Percentiles rank a stretch among this genome's conserved stretches.
phyloP scores from a whole-genome alignment of 148 eudicot species.

The Arctostaphylos glauca region DNA sequence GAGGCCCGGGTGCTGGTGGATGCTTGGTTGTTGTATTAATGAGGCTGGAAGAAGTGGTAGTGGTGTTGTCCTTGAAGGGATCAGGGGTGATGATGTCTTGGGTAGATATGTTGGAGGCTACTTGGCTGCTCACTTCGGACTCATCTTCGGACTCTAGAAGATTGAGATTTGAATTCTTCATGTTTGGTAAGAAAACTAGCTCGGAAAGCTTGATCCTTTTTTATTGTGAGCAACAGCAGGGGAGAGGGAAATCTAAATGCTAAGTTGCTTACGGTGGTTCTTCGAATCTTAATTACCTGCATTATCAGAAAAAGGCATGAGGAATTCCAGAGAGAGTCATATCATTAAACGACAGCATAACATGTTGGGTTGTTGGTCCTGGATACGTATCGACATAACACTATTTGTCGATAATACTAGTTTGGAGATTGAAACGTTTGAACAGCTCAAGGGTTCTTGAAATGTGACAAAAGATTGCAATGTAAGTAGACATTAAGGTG shows the following conservation, averaged over 20 bases:
- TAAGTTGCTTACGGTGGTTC: neutral
- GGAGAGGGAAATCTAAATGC: neutral
- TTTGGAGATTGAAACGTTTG: neutral
- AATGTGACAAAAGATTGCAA: neutral
- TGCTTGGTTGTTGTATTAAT: slow-evolving; percentile 1
- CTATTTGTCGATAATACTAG: neutral
- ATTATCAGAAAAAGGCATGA: neutral
- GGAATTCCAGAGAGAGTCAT: neutral
- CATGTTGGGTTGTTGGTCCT: neutral
- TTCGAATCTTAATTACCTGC: slow-evolving; percentile 11
- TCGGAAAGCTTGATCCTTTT: neutral
- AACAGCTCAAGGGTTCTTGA: neutral
- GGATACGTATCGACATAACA: neutral
- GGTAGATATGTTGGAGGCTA: slow-evolving; percentile 31
- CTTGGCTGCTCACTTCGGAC: slow-evolving; percentile 41
- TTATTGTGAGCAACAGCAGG: neutral
- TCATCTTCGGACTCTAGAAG: slow-evolving; percentile 42
- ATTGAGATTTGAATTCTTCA: slow-evolving; percentile 32
- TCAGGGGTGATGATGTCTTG: slow-evolving; percentile 25
- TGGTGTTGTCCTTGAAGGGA: slow-evolving; percentile 20
- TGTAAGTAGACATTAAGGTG: neutral
- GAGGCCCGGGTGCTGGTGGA: slow-evolving; percentile 13
- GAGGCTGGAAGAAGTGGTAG: slow-evolving; percentile 19
- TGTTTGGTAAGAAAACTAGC: slow-evolving; percentile 2
- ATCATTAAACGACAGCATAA: neutral